Conservation (phyloP, 2,329 filamentous ascomycete genomes). For the Cephalotrichum gorgonifer region DNA sequence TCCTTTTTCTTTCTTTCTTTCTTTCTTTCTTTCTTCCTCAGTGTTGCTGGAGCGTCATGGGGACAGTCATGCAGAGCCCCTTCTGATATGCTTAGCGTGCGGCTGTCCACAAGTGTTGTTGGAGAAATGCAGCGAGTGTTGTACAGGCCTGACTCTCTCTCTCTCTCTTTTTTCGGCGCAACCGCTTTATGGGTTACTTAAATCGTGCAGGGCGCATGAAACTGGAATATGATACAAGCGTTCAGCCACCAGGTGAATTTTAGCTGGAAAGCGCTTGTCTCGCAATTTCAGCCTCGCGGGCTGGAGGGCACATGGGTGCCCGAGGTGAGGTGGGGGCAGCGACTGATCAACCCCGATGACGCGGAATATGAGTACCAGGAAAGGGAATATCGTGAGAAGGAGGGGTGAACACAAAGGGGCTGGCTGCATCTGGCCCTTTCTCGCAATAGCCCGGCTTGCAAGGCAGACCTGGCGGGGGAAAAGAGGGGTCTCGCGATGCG, state of each 20-base stretch:
- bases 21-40: no score
- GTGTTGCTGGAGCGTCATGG: no score
- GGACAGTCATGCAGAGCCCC: no score
- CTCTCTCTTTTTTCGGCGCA: background rate
- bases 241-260: background rate
- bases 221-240: background rate
- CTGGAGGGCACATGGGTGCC: no score
- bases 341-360: no score
- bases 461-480: background rate
- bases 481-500: background rate
- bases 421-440: background rate
- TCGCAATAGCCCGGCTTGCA: background rate
- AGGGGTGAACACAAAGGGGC: background rate
- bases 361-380: background rate
- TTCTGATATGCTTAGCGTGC: no score
- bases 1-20: no score
- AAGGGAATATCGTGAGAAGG: background rate
- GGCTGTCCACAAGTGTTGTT: no score
- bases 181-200: background rate
- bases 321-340: no score
- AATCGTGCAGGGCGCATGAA: background rate
- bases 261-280: background rate
- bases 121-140: background rate
- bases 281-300: background rate
- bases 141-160: no score